These are phyloP conservation scores for Hysterium pulicare DNA, from an alignment of 2,329 filamentous ascomycete species.

Conservation along the genomic window DNA sequence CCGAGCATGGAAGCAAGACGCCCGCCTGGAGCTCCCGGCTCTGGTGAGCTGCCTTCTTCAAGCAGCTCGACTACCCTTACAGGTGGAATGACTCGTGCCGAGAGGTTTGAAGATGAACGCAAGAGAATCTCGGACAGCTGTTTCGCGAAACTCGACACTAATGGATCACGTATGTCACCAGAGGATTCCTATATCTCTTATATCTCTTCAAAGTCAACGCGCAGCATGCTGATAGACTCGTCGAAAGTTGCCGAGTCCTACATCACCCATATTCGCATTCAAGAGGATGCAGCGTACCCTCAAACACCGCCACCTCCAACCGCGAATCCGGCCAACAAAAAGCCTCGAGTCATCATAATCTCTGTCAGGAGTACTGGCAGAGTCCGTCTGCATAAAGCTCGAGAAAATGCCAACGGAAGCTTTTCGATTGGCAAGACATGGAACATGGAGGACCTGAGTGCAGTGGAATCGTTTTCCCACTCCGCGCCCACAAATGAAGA, in stretches of 20 bases:
- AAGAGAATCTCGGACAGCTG: conserved; percentile 90
- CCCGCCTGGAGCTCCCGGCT: conserved; percentile 16
- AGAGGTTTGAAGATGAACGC: conserved; percentile 96
- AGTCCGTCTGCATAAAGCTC: conserved; percentile 93
- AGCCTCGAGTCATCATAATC: conserved; percentile 86
- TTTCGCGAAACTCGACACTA: conserved; percentile 83
- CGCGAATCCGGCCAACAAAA: conserved; percentile 71
- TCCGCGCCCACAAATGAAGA: conserved; percentile 55
- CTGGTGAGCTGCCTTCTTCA: neutral
- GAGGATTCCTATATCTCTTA: conserved; percentile 13
- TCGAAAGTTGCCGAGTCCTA: conserved; percentile 79
- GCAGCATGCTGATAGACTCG: neutral
- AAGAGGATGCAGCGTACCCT: conserved; percentile 79
- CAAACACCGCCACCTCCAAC: conserved; percentile 80
- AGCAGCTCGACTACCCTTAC: conserved; percentile 15
- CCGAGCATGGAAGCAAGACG: conserved; percentile 9
- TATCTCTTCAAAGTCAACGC: conserved; percentile 1
- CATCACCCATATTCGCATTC: conserved; percentile 92
- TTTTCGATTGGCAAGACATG: conserved; percentile 99
- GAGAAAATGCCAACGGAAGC: conserved; percentile 88
- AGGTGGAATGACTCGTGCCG: conserved; percentile 54
- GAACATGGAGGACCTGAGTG: conserved; percentile 85
- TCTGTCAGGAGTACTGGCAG: conserved; percentile 88
- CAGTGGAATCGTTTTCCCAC: conserved; percentile 77
- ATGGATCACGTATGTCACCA: conserved; percentile 70